Base-by-base conservation (phyloP, 2,329 filamentous ascomycete species). In the Paraphaeosphaeria minitans region DNA sequence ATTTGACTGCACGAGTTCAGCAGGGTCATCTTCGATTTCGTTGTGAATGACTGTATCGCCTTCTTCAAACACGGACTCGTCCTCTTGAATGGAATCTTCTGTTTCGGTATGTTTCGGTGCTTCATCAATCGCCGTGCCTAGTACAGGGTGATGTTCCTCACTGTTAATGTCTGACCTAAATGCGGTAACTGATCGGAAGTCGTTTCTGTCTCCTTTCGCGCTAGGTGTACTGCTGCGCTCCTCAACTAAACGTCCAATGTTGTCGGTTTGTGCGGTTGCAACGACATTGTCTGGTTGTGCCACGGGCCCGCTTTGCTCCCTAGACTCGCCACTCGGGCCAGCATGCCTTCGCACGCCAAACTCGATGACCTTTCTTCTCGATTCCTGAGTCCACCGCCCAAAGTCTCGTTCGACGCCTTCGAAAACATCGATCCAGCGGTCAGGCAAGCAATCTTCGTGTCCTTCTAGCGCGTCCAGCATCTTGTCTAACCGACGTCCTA, bases 401-500 rank as follows among this genome's bases (percentile, higher is more conserved):
- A 94, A 97, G 31, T 88, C 85, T 12, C 84, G 81, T 75, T 99
- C 95, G 4, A 96, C 81, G 0, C 79, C 78, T 74, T 98, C 95
- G 79, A 98, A 89, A 4, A 88, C 85, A 67, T 96, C 92, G 56
- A 98, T 86, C 95, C 94, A 99, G 29, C 81, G 75, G 42, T 96
- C 90, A 0, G 95, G 95, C 10, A 99, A 80, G 0, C 90, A 92
- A 69, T 99, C 95, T 45, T 89, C 83, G 55, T 88, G 83, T 1
- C 92, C 93, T 75, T 98, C 95, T 2, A 98, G 82, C 33, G 86
- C 84, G 76, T 99, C 93, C 14, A 99, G 83, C 85, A 97, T 92
- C 52, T 84, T 86, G 74, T 99, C 95, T 61, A 98, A 82, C 41
- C 87, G 84, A 49, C 84, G 84, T 0, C 92, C 94, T 0, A 93